Evolutionary conservation across 352 stramenopile genomes (phyloP), one percentile per base, ranked within the genome.

Genomic region (Phytophthora citricola): DNA sequence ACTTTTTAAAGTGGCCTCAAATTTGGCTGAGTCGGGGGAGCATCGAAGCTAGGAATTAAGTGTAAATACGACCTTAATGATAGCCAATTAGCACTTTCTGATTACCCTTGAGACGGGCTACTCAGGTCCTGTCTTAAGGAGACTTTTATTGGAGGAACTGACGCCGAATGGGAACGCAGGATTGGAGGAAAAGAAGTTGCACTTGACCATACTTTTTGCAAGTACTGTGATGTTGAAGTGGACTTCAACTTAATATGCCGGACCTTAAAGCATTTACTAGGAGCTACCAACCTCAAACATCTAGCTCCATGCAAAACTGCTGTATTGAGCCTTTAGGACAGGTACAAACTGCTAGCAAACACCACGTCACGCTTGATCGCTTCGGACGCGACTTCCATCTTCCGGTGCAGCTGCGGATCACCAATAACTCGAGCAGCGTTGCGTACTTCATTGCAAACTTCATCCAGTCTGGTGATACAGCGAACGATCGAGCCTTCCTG

Each of bases 331-430:
- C 24, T 26, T 26, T 87, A 92, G 4, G 81, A 73, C 44, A 99
- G 72, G 75, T 99, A 99, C 40, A 99, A 79, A 68, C 91, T 98
- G 45, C 92, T 97, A 11, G 95, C 94, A 79, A 99, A 99, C 11
- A 99, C 94, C 51, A 99, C 98, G 69, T 99, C 97, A 36, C 97
- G 83, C 71, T 99, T 99, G 66, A 99, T 99, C 3, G 92, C 82
- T 65, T 98, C 87, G 45, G 92, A 98, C 3, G 97, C 97, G 40
- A 96, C 91, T 75, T 99, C 97, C 94, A 99, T 98, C 76, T 99
- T 99, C 45, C 91, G 79, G 65, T 98, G 98, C 5, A 99, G 80
- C 1, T 92, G 93, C 12, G 96, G 95, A 64, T 99, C 97, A n/a
- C 97, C 97, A 34, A 92, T 94, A 15, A 93, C 93, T 24, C 95